Evolutionary conservation across 176 grass and related monocot genomes (phyloP).

Genomic region (Canna indica): DNA sequence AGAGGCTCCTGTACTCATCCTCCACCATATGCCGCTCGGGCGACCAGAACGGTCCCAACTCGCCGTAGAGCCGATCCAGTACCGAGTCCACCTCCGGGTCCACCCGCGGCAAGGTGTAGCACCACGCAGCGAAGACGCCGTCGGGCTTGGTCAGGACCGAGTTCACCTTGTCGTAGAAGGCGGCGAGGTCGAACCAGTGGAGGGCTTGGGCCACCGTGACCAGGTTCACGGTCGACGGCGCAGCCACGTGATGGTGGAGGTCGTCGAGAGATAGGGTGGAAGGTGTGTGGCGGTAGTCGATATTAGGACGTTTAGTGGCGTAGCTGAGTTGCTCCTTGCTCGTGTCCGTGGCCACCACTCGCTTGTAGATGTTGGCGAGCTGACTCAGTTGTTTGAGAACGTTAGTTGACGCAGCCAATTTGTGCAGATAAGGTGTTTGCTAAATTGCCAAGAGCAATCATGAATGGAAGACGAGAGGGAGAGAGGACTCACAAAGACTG

Average conservation of each 20-base stretch:
- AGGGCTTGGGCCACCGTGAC: slow-evolving; percentile 77
- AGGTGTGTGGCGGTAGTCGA: slow-evolving; percentile 48
- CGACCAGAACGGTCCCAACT: slow-evolving; percentile 50
- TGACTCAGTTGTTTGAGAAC: slow-evolving; percentile 6
- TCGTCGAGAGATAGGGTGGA: slow-evolving; percentile 13
- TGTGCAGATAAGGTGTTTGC: background rate
- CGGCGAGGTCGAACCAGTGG: slow-evolving; percentile 78
- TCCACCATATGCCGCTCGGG: slow-evolving; percentile 44
- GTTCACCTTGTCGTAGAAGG: slow-evolving; percentile 45
- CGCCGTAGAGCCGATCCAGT: slow-evolving; percentile 46
- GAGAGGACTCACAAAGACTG: slow-evolving; percentile 24
- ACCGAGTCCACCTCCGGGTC: slow-evolving; percentile 44
- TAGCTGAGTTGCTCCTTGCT: slow-evolving; percentile 61
- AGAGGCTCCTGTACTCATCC: slow-evolving; percentile 47
- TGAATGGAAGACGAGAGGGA: background rate
- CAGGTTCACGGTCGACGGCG: slow-evolving; percentile 42
- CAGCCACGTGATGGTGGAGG: slow-evolving; percentile 37
- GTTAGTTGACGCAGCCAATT: too few species aligned
- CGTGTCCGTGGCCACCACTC: slow-evolving; percentile 74
- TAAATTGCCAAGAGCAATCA: background rate
- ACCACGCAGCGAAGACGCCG: slow-evolving; percentile 79
- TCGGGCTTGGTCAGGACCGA: slow-evolving; percentile 32
- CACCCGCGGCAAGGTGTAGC: slow-evolving; percentile 64
- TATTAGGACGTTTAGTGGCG: slow-evolving; percentile 39
- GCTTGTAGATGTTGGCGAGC: slow-evolving; percentile 51